Evolutionary conservation across 2,329 filamentous ascomycete species (phyloP).

Genomic region (Claviceps africana): DNA sequence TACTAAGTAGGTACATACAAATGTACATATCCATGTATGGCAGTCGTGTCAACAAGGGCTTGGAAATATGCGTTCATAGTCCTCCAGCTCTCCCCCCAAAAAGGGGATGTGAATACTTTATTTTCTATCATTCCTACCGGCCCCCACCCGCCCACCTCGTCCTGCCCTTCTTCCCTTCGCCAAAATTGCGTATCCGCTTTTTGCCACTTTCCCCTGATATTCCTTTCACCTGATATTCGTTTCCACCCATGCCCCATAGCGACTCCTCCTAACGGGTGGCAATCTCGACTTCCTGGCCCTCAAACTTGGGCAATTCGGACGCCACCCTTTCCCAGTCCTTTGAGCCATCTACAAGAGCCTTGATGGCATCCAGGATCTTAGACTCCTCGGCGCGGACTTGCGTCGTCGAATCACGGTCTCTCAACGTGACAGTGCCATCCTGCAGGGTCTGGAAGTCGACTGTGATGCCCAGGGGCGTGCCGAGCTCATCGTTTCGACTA

Average conservation of each 20-base stretch:
- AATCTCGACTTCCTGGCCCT: conserved; percentile 53
- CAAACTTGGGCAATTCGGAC: conserved; percentile 69
- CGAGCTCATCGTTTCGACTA: conserved; percentile 86
- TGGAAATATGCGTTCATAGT: too few relatives aligned
- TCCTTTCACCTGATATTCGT: neutral
- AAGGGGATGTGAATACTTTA: too few relatives aligned
- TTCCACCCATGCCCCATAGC: neutral
- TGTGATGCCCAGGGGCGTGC: conserved; percentile 85
- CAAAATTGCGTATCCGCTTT: neutral
- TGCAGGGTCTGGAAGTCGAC: conserved; percentile 92
- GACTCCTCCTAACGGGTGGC: conserved; percentile 17
- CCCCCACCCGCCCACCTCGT: neutral
- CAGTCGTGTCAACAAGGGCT: too few relatives aligned
- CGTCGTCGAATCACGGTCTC: conserved; percentile 80
- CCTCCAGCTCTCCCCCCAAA: too few relatives aligned
- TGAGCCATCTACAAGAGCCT: conserved; percentile 31
- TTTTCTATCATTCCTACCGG: too few relatives aligned
- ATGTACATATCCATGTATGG: too few relatives aligned
- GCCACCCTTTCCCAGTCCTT: conserved; percentile 57
- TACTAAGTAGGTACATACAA: too few relatives aligned
- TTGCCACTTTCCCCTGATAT: neutral
- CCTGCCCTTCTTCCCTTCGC: neutral
- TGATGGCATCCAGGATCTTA: conserved; percentile 63
- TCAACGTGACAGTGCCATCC: conserved; percentile 72
- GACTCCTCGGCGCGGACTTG: conserved; percentile 78